phyloP scores from a whole-genome alignment of 2,329 filamentous ascomycete species.

The Botryosphaeria dothidea region DNA sequence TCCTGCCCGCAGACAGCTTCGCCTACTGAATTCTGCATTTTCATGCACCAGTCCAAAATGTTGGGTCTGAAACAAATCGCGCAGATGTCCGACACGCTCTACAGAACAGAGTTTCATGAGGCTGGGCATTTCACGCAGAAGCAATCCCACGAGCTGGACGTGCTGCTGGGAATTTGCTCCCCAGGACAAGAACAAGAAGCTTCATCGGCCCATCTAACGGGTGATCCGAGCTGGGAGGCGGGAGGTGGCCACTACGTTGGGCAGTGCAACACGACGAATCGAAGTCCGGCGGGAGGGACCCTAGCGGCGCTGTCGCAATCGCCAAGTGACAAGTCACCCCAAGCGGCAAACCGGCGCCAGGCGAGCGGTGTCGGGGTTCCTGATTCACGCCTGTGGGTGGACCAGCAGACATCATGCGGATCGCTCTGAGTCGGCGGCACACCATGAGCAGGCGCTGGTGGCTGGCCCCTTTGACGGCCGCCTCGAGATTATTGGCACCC shows the following conservation, averaged over 20 bases:
- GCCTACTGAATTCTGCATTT: background rate
- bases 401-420: background rate
- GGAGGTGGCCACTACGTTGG: background rate
- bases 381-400: conserved; percentile 4
- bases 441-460: conserved; percentile 14
- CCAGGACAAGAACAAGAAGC: background rate
- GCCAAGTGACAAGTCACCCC: conserved; percentile 9
- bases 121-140: background rate
- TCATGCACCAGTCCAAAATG: background rate
- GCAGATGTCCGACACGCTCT: conserved; percentile 1
- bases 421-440: background rate
- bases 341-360: conserved; percentile 8
- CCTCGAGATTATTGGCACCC: background rate
- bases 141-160: background rate
- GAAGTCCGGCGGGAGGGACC: conserved; percentile 9
- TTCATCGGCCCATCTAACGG: conserved; percentile 2
- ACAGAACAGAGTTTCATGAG: conserved; percentile 8
- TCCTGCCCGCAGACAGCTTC: background rate
- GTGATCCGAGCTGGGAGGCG: conserved; percentile 8
- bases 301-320: conserved; percentile 10
- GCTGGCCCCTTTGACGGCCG: conserved; percentile 1
- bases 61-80: conserved; percentile 12
- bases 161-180: background rate
- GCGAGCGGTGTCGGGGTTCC: conserved; percentile 9
- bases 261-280: background rate